These are phyloP conservation scores for Aspergillus sp. DNA, from an alignment of 2,329 filamentous ascomycete species.

Conservation along the genomic window DNA sequence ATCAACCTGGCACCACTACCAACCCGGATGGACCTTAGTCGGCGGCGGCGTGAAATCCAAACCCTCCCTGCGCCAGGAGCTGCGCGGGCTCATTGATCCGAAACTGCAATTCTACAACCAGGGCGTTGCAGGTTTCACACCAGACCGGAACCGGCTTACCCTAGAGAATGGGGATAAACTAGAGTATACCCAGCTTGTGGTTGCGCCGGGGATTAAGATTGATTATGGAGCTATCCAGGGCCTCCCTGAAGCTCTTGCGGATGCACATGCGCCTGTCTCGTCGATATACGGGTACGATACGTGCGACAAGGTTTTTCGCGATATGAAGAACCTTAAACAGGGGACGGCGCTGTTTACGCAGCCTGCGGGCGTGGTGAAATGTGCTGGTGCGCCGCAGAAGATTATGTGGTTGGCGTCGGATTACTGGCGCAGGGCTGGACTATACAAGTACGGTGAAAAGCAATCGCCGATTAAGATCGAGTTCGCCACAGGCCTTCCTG, in stretches of 20 bases:
- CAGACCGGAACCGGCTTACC: slow-evolving; percentile 57
- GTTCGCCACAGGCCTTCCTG: slow-evolving; percentile 57
- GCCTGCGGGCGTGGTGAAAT: slow-evolving; percentile 59
- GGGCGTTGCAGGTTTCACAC: slow-evolving; percentile 52
- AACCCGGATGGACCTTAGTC: slow-evolving; percentile 69
- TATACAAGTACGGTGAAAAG: slow-evolving; percentile 44
- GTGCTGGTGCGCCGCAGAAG: slow-evolving; percentile 63
- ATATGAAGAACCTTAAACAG: slow-evolving; percentile 48
- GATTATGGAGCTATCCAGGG: slow-evolving; percentile 55
- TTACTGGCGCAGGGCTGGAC: slow-evolving; percentile 55
- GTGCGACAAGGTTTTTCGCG: slow-evolving; percentile 54
- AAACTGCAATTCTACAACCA: slow-evolving; percentile 62
- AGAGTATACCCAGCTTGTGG: slow-evolving; percentile 64
- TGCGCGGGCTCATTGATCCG: slow-evolving; percentile 56
- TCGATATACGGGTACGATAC: slow-evolving; percentile 60
- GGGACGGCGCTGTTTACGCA: slow-evolving; percentile 61
- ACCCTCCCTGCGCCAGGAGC: slow-evolving; percentile 46
- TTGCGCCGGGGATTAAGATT: slow-evolving; percentile 59
- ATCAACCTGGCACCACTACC: slow-evolving; percentile 64
- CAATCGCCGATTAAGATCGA: slow-evolving; percentile 53
- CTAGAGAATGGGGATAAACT: slow-evolving; percentile 57
- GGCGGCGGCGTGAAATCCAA: slow-evolving; percentile 66
- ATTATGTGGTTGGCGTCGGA: slow-evolving; percentile 63
- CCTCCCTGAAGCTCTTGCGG: slow-evolving; percentile 56
- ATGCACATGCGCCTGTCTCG: slow-evolving; percentile 51